These are phyloP conservation scores for Metschnikowia amazonensis DNA, from an alignment of 805 yeast species.

Conservation along the genomic window DNA sequence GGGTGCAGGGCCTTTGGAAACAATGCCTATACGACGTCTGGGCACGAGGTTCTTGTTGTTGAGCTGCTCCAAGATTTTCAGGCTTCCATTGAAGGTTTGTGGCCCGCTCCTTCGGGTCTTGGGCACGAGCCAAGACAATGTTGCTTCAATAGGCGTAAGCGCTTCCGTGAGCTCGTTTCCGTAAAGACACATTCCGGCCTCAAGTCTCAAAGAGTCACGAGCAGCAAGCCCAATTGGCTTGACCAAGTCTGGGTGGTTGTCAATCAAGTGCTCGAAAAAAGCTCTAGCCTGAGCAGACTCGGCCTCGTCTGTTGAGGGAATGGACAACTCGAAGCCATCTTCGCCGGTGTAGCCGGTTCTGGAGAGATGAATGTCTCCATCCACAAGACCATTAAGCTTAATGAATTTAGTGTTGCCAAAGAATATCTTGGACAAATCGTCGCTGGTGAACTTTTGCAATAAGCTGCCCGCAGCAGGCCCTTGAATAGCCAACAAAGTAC, in stretches of 20 bases:
- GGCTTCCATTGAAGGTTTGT: constrained; percentile 70
- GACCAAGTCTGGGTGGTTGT: constrained; percentile 49
- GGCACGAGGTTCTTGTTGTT: constrained; percentile 57
- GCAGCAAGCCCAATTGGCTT: constrained; percentile 97
- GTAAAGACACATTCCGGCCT: constrained; percentile 97
- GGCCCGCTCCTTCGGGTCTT: constrained; percentile 60
- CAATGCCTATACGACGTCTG: constrained; percentile 66
- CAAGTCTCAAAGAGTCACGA: constrained; percentile 89
- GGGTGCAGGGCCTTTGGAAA: constrained; percentile 86
- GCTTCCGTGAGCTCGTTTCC: constrained; percentile 85
- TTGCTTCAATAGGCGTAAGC: constrained; percentile 84
- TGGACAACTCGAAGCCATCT: constrained; percentile 92
- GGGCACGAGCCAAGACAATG: constrained; percentile 85
- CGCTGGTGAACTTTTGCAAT: constrained; percentile 59
- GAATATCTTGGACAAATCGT: constrained; percentile 55
- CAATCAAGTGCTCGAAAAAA: constrained; percentile 59
- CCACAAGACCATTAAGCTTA: constrained; percentile 38
- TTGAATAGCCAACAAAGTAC: constrained; percentile 83
- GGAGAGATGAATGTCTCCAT: constrained; percentile 65
- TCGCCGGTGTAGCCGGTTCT: constrained; percentile 98
- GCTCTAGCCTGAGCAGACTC: constrained; percentile 46
- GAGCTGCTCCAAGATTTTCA: constrained; percentile 65
- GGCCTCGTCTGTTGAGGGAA: constrained; percentile 46
- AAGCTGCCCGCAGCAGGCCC: constrained; percentile 81
- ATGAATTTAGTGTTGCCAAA: constrained; percentile 69